Evolutionary conservation across 768 basidiomycete genomes (phyloP), one percentile per base, ranked within the genome.

Genomic region (Lactarius tabidus): DNA sequence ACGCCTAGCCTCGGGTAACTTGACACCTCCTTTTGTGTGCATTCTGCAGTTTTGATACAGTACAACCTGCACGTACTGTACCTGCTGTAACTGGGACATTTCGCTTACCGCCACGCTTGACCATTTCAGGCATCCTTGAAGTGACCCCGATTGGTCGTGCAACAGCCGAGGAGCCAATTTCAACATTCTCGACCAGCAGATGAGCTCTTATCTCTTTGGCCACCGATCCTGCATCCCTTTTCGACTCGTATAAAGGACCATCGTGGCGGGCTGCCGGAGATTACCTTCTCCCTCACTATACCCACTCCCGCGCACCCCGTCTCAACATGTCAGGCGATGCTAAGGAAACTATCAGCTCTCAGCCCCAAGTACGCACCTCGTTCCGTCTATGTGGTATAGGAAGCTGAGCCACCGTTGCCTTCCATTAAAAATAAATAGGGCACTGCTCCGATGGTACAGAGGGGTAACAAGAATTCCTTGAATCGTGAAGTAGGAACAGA

Each of bases 401-500:
- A 33, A 17, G 2, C 26, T 33, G n/a, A 35, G 33, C n/a, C n/a
- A 23, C 45, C 10, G 12, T 48, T 48, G 45, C 1, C 10, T 48
- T n/a, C 14, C 36, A 20, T 55, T 43, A 29, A 18, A 53, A 53
- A 6, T 51, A 57, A 33, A 48, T 14, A 67, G 64, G 36, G 18
- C 6, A 7, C 6, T 17, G 48, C 33, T 28, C 57, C 39, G 55
- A 66, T 67, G 67, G 31, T 15, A 17, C 17, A 10, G 15, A 45
- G 62, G 2, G 62, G 68, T 17, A 43, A 45, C 59, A 62, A 41
- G 20, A 76, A 76, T 61, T 70, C 68, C 14, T 36, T 63, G 59
- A 74, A 74, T 64, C 67, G 70, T 53, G 71, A 74, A 20, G 55
- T 66, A 20, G 69, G 73, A 52, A 3, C 39, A 7, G 56, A 68